A percentile compares a stretch with the other conserved stretches of the same genome.
phyloP scores from a whole-genome alignment of 257 asterid species.

The Rauvolfia tetraphylla region DNA sequence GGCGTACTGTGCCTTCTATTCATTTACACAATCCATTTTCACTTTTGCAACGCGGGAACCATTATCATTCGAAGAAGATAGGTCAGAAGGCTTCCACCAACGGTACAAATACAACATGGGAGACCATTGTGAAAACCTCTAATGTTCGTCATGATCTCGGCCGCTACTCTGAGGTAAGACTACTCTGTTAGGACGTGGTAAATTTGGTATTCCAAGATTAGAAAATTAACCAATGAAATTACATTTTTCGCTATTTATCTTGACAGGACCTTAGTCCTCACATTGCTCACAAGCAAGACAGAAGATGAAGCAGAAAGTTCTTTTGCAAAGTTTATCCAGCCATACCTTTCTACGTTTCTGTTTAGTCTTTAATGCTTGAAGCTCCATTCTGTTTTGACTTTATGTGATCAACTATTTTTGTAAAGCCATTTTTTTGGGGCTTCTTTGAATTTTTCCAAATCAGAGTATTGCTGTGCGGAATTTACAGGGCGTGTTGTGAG shows the following conservation, averaged over 20 bases:
- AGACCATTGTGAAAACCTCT: conserved; percentile 74
- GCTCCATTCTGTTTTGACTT: conserved; percentile 5
- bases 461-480: conserved; percentile 1
- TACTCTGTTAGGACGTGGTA: background rate
- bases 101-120: conserved; percentile 70
- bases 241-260: background rate
- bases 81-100: conserved; percentile 34
- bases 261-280: conserved; percentile 56
- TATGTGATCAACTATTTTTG: background rate
- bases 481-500: background rate
- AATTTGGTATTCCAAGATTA: background rate
- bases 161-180: conserved; percentile 63
- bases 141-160: conserved; percentile 43
- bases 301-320: conserved; percentile 24
- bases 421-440: background rate
- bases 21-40: conserved; percentile 56
- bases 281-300: conserved; percentile 42
- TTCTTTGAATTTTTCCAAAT: background rate
- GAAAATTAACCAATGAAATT: background rate
- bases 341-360: background rate
- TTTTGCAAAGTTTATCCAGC: conserved; percentile 10
- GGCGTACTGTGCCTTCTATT: conserved; percentile 70
- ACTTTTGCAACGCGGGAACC: conserved; percentile 38
- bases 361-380: background rate
- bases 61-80: conserved; percentile 39